phyloP scores from a whole-genome alignment of 1,139 yeast species.

The Magnusiomyces paraingens region DNA sequence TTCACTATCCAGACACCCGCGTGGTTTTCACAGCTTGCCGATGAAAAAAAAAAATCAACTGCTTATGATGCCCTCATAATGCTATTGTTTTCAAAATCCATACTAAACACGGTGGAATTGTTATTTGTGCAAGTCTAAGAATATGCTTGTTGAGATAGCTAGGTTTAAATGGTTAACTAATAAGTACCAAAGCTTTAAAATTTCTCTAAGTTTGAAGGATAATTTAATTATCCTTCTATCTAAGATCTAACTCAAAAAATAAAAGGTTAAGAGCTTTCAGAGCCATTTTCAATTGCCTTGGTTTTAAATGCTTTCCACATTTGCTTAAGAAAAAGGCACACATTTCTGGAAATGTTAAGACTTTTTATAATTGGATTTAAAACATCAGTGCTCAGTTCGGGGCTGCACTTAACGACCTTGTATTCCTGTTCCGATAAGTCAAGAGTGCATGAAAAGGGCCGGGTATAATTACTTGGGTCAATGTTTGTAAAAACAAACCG shows the following conservation, averaged over 20 bases:
- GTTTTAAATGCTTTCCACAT: conserved; percentile 16
- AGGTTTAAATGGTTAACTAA: too few relatives aligned
- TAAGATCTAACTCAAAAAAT: background rate
- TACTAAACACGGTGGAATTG: too few relatives aligned
- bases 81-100: too few relatives aligned
- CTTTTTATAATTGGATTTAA: conserved; percentile 16
- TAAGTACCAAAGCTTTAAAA: too few relatives aligned
- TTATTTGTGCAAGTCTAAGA: too few relatives aligned
- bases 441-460: conserved; percentile 25
- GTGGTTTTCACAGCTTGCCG: too few relatives aligned
- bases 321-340: conserved; percentile 23
- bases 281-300: background rate
- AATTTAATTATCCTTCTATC: too few relatives aligned
- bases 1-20: too few relatives aligned
- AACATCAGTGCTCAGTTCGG: conserved; percentile 17
- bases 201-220: too few relatives aligned
- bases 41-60: too few relatives aligned
- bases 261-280: background rate
- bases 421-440: conserved; percentile 28
- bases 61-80: too few relatives aligned
- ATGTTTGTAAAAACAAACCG: conserved; percentile 28
- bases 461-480: conserved; percentile 23
- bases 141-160: too few relatives aligned
- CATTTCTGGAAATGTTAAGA: conserved; percentile 20
- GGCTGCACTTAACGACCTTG: conserved; percentile 18